Percentiles rank a stretch among this genome's conserved stretches.
Conservation (phyloP, 116 monocot species). For the Cymodocea nodosa region DNA sequence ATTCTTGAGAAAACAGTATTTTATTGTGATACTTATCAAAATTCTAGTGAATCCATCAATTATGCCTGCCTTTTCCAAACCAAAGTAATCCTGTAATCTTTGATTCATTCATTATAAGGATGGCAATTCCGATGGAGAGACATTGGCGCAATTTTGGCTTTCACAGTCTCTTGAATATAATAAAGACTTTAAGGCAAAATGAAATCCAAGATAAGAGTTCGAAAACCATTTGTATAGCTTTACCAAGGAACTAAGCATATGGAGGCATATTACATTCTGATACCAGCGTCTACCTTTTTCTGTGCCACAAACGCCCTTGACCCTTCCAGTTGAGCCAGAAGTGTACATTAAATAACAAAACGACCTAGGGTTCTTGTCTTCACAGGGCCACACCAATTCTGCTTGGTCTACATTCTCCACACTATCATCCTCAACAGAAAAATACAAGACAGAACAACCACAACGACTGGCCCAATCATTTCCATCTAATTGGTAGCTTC, state of each 20-base stretch:
- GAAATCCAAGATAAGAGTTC: no score
- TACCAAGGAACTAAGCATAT: not conserved
- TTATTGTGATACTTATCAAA: no score
- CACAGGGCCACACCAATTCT: constrained; percentile 64
- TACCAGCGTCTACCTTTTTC: constrained; percentile 49
- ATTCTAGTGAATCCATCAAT: no score
- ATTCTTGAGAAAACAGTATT: no score
- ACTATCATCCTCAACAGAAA: constrained; percentile 21
- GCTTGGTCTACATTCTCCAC: constrained; percentile 9
- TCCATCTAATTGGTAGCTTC: constrained; percentile 10
- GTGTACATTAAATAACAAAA: constrained; percentile 95
- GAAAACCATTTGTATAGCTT: not conserved
- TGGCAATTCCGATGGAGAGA: no score
- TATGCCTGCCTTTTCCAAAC: no score
- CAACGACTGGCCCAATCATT: constrained; percentile 17
- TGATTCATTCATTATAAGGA: no score
- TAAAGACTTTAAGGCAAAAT: no score
- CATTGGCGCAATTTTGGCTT: no score
- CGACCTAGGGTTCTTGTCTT: constrained; percentile 31
- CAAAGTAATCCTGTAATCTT: no score
- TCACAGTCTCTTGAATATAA: no score
- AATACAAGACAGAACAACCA: constrained; percentile 33
- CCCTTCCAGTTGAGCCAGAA: constrained; percentile 87
- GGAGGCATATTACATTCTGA: not conserved
- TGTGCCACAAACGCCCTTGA: constrained; percentile 88